These are phyloP conservation scores for Kwoniella newhampshirensis DNA, from an alignment of 768 basidiomycete species.

Conservation along the genomic window DNA sequence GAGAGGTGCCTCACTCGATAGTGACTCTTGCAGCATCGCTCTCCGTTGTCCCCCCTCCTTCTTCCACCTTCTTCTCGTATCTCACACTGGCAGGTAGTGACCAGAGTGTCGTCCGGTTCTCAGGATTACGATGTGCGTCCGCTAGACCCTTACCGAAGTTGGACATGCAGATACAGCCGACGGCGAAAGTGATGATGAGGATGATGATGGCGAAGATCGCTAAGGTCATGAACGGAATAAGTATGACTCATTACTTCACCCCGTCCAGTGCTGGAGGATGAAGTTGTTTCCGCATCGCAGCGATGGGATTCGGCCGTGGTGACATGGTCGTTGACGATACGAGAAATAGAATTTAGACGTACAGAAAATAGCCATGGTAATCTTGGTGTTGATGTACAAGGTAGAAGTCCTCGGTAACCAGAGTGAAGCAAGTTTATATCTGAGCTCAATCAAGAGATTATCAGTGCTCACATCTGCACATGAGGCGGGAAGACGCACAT, in stretches of 20 bases:
- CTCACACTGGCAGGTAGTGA: conserved; percentile 11
- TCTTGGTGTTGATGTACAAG: conserved; percentile 38
- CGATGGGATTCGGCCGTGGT: too few species aligned
- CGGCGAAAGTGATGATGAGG: conserved; percentile 35
- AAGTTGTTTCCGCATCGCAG: too few species aligned
- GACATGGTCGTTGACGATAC: too few species aligned
- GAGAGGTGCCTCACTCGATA: too few species aligned
- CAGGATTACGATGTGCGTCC: conserved; percentile 32
- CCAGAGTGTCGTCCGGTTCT: conserved; percentile 16
- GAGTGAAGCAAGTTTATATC: conserved; percentile 44
- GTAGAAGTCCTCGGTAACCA: conserved; percentile 29
- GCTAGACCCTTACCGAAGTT: conserved; percentile 41
- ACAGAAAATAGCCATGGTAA: conserved; percentile 44
- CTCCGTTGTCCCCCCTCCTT: background rate
- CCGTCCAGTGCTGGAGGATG: background rate
- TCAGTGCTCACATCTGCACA: background rate
- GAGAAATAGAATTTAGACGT: background rate
- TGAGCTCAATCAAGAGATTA: background rate
- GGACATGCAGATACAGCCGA: conserved; percentile 34
- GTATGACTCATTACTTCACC: too few species aligned
- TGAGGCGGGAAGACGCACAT: conserved; percentile 23
- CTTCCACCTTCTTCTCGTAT: conserved; percentile 13
- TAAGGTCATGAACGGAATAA: too few species aligned
- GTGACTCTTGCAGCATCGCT: background rate
- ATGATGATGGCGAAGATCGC: conserved; percentile 41